A percentile compares a stretch with the other conserved stretches of the same genome.
Conservation (phyloP, 495 filamentous ascomycete genomes). For the Talaromyces trachyspermus region DNA sequence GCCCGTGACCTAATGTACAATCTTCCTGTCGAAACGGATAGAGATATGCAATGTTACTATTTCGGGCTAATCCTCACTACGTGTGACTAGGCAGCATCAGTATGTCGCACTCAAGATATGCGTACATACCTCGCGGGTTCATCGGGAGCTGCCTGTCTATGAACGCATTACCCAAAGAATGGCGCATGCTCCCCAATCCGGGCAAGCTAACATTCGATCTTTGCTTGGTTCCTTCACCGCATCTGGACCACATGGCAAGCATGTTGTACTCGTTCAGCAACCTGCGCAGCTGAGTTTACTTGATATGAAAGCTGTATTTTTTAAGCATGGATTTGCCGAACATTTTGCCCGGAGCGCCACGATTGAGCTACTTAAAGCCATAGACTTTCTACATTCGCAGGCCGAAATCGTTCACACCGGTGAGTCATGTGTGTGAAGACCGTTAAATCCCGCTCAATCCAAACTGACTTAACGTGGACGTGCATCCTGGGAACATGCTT, state of each 20-base stretch:
- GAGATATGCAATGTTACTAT: conserved; percentile 25
- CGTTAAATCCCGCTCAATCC: too few species aligned
- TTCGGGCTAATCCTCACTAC: conserved; percentile 9
- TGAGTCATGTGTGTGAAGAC: too few species aligned
- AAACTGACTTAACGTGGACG: conserved; percentile 34
- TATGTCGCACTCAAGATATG: conserved; percentile 25
- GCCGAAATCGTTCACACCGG: conserved; percentile 32
- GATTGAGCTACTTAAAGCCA: conserved; percentile 25
- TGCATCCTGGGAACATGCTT: conserved; percentile 36
- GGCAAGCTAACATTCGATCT: conserved; percentile 17
- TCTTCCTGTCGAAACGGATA: too few species aligned
- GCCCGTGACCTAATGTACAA: conserved; percentile 29
- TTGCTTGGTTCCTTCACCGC: conserved; percentile 26
- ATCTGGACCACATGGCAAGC: conserved; percentile 17
- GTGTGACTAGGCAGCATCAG: conserved; percentile 9
- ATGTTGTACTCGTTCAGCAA: conserved; percentile 23
- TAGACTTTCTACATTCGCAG: conserved; percentile 31
- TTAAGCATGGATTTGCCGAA: conserved; percentile 13
- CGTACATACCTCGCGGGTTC: conserved; percentile 13
- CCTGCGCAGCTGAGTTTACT: conserved; percentile 22
- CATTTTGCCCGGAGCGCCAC: conserved; percentile 20
- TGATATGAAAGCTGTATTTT: conserved; percentile 20
- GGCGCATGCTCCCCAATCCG: conserved; percentile 17
- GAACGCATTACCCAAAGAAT: conserved; percentile 16
- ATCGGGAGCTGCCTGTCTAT: conserved; percentile 17